Conservation (phyloP, 192 early-diverging fungal species). For the Allomyces javanicus region DNA sequence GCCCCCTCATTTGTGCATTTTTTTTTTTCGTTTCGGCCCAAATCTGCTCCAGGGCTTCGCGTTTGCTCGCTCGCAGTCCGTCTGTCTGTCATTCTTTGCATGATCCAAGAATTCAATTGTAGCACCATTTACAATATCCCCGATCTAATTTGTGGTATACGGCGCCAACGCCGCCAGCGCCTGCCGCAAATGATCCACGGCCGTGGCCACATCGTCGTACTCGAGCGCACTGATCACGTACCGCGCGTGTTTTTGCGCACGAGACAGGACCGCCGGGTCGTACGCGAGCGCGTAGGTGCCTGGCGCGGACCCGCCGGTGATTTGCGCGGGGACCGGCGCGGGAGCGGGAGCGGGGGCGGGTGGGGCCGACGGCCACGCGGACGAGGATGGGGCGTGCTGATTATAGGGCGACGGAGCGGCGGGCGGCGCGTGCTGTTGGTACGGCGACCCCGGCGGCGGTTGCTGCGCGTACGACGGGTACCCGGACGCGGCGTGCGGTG, state of each 20-base stretch:
- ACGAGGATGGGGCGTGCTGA: slow-evolving; percentile 3
- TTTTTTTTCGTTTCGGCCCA: too few relatives aligned
- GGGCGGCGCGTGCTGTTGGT: slow-evolving; percentile 7
- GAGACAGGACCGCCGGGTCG: slow-evolving; percentile 29
- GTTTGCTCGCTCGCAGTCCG: too few relatives aligned
- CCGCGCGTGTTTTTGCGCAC: slow-evolving; percentile 69
- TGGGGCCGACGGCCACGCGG: slow-evolving; percentile 8
- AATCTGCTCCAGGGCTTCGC: too few relatives aligned
- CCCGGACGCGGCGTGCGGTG: not conserved
- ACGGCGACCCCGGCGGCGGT: not conserved
- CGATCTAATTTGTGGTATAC: slow-evolving; percentile 3
- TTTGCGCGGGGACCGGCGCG: slow-evolving; percentile 7
- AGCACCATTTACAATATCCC: too few relatives aligned
- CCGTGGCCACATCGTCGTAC: slow-evolving; percentile 80
- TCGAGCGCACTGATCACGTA: slow-evolving; percentile 87
- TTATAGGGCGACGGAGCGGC: slow-evolving; percentile 6
- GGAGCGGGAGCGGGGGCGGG: not conserved
- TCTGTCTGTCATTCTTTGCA: not conserved
- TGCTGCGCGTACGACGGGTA: slow-evolving; percentile 10
- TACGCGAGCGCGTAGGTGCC: slow-evolving; percentile 1
- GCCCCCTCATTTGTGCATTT: too few relatives aligned
- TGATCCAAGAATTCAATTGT: too few relatives aligned
- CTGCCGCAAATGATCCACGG: slow-evolving; percentile 52
- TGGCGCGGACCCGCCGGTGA: not conserved
- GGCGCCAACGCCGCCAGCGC: slow-evolving; percentile 28